phyloP scores from a whole-genome alignment of 352 stramenopile species.

The Globisporangium heterothallicum region DNA sequence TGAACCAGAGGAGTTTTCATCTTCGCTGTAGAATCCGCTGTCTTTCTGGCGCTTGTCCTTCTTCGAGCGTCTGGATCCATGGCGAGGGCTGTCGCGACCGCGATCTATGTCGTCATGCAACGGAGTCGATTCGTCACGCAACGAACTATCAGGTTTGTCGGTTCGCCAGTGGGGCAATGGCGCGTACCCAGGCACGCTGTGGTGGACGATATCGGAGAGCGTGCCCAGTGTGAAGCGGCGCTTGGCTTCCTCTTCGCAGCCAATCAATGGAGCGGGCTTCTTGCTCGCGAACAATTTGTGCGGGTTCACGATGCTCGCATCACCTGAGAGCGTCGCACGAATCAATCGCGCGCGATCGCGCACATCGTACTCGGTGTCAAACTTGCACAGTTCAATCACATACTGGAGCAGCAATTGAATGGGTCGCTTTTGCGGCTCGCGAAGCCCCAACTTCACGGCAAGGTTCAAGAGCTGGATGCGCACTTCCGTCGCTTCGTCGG shows the following conservation, averaged over 20 bases:
- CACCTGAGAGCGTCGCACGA: conserved; percentile 55
- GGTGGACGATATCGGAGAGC: conserved; percentile 82
- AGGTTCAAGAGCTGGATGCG: conserved; percentile 91
- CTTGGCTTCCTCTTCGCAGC: conserved; percentile 67
- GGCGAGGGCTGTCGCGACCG: conserved; percentile 16
- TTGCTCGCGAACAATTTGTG: conserved; percentile 75
- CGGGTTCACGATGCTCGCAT: conserved; percentile 50
- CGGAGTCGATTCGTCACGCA: conserved; percentile 69
- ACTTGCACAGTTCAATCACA: conserved; percentile 90
- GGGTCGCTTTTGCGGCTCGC: conserved; percentile 58
- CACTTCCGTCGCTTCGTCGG: conserved; percentile 82
- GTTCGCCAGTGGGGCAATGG: conserved; percentile 68
- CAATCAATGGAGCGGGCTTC: conserved; percentile 76
- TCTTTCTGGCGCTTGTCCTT: conserved; percentile 26
- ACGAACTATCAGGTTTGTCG: conserved; percentile 53
- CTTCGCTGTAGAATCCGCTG: conserved; percentile 72
- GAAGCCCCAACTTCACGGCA: conserved; percentile 85
- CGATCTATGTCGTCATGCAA: conserved; percentile 26
- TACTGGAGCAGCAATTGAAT: conserved; percentile 85
- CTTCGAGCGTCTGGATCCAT: conserved; percentile 10
- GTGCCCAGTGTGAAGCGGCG: conserved; percentile 81
- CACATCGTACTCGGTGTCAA: conserved; percentile 91
- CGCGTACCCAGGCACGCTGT: conserved; percentile 82
- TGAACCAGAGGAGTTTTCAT: conserved; percentile 41
- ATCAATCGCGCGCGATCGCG: conserved; percentile 88